Conservation (phyloP, 441 rosid genomes). For the Pelargonium hybrid region DNA sequence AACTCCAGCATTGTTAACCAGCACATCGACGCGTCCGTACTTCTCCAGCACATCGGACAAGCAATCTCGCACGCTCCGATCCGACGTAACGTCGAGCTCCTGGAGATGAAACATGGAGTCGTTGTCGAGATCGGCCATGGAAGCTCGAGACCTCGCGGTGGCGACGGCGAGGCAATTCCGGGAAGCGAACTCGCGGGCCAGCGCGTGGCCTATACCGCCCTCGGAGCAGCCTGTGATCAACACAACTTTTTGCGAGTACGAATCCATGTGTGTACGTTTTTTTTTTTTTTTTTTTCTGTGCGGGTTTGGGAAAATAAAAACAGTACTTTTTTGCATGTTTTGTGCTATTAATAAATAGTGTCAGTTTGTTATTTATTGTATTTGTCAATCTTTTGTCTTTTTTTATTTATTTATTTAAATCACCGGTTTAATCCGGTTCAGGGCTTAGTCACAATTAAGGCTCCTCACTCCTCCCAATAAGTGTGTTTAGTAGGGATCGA, state of each 20-base stretch:
- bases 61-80: conserved; percentile 37
- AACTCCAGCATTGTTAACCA: conserved; percentile 77
- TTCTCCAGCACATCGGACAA: conserved; percentile 42
- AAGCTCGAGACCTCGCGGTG: conserved; percentile 44
- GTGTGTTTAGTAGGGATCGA: no score
- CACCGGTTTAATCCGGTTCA: no score
- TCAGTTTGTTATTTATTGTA: no score
- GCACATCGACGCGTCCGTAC: conserved; percentile 59
- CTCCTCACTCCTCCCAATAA: no score
- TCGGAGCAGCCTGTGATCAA: conserved; percentile 66
- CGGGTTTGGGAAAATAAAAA: no score
- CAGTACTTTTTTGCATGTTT: no score
- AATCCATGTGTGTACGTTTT: conserved; percentile 26
- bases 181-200: conserved; percentile 61
- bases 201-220: conserved; percentile 79
- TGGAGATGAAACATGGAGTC: conserved; percentile 49
- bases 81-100: conserved; percentile 67
- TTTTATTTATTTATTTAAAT: no score
- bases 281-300: no score
- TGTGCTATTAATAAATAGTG: no score
- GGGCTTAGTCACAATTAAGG: no score
- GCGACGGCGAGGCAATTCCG: conserved; percentile 61
- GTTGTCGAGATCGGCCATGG: conserved; percentile 61
- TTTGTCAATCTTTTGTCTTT: no score
- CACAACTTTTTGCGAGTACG: conserved; percentile 40